Evolutionary conservation across 495 filamentous ascomycete species (phyloP).

Genomic region (Penicillium desertorum): DNA sequence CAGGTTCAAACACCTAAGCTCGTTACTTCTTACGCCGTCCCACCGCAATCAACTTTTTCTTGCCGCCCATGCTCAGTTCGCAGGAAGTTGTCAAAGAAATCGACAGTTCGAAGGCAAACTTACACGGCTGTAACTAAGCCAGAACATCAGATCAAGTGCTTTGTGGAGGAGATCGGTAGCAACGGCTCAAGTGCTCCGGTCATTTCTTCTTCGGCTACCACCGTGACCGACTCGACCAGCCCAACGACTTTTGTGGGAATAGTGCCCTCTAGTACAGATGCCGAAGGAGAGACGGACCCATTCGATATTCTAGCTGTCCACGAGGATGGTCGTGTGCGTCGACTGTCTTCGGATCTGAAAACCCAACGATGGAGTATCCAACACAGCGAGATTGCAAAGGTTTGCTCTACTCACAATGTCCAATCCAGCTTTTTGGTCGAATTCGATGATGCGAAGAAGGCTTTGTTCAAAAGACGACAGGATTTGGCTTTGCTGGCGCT

Average conservation of each 20-base stretch:
- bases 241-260: slow-evolving; percentile 46
- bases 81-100: slow-evolving; percentile 51
- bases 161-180: slow-evolving; percentile 49
- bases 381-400: slow-evolving; percentile 40
- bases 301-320: slow-evolving; percentile 52
- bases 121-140: slow-evolving; percentile 55
- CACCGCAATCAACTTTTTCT: slow-evolving; percentile 75
- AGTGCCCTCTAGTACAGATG: slow-evolving; percentile 27
- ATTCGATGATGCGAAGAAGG: slow-evolving; percentile 47
- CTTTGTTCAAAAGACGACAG: slow-evolving; percentile 44
- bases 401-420: slow-evolving; percentile 33
- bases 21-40: slow-evolving; percentile 80
- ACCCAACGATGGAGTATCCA: slow-evolving; percentile 45
- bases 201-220: slow-evolving; percentile 43
- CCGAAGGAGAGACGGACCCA: slow-evolving; percentile 26
- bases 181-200: slow-evolving; percentile 36
- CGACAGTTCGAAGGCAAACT: slow-evolving; percentile 65
- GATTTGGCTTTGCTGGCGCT: slow-evolving; percentile 44
- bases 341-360: slow-evolving; percentile 42
- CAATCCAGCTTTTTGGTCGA: slow-evolving; percentile 45
- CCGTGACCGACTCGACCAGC: slow-evolving; percentile 43
- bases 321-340: slow-evolving; percentile 42
- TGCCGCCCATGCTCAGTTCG: slow-evolving; percentile 76
- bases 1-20: slow-evolving; percentile 78
- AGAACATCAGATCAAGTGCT: slow-evolving; percentile 52